These are phyloP conservation scores for Herpotrichia juniperi DNA, from an alignment of 2,329 filamentous ascomycete species.

Conservation along the genomic window DNA sequence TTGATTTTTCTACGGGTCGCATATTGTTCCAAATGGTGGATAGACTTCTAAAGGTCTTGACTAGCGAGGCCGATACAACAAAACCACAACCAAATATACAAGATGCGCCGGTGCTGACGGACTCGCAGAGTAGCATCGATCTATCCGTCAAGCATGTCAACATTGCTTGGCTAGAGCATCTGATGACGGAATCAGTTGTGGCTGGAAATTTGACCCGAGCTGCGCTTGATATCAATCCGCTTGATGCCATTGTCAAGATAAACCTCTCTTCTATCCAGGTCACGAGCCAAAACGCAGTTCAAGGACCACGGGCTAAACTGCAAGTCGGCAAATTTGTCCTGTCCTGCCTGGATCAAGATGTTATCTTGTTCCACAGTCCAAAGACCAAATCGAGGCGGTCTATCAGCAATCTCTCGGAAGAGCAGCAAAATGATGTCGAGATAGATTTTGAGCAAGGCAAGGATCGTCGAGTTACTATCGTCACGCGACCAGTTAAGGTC, in stretches of 20 bases:
- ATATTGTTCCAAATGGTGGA: conserved; percentile 40
- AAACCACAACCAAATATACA: conserved; percentile 8
- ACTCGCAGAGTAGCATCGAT: conserved; percentile 18
- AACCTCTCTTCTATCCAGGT: conserved; percentile 30
- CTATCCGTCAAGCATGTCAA: conserved; percentile 33
- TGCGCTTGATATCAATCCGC: conserved; percentile 29
- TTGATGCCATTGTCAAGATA: conserved; percentile 35
- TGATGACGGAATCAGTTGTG: conserved; percentile 30
- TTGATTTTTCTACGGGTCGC: conserved; percentile 43
- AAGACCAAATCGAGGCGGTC: conserved; percentile 33
- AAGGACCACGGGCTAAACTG: conserved; percentile 28
- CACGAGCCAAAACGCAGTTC: conserved; percentile 21
- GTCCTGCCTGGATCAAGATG: conserved; percentile 55
- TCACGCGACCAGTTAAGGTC: conserved; percentile 77
- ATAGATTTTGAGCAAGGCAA: conserved; percentile 37
- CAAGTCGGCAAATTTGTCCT: conserved; percentile 52
- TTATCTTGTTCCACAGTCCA: conserved; percentile 57
- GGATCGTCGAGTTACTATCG: conserved; percentile 61
- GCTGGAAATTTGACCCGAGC: conserved; percentile 6
- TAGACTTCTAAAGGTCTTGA: conserved; percentile 28
- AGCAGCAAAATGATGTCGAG: conserved; percentile 37
- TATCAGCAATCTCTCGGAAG: conserved; percentile 24
- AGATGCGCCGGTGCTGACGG: neutral
- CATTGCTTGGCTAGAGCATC: conserved; percentile 38
- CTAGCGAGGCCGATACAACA: conserved; percentile 1